A percentile compares a stretch with the other conserved stretches of the same genome.
Evolutionary conservation across 2,329 filamentous ascomycete genomes (phyloP).

Genomic region (Lachnellula occidentalis): DNA sequence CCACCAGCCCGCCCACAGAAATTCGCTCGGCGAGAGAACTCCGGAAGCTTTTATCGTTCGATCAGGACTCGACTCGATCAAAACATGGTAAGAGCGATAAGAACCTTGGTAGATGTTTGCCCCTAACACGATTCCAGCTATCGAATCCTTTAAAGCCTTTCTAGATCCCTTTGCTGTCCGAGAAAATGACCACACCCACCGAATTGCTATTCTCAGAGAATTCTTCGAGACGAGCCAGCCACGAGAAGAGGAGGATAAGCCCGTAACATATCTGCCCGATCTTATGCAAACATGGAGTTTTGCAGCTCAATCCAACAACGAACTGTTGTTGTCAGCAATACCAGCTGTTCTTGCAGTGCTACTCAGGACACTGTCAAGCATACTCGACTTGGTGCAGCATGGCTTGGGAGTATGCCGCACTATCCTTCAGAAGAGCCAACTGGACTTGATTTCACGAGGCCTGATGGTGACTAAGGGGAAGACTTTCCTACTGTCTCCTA

Average conservation of each 20-base stretch:
- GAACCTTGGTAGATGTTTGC: background rate
- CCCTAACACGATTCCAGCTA: conserved; percentile 38
- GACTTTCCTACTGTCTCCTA: conserved; percentile 83
- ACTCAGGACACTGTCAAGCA: conserved; percentile 68
- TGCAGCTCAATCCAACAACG: conserved; percentile 72
- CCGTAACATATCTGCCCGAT: conserved; percentile 64
- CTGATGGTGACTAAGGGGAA: conserved; percentile 76
- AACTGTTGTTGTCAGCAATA: conserved; percentile 73
- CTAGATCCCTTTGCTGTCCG: conserved; percentile 59
- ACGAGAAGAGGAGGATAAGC: conserved; percentile 45
- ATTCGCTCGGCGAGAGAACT: conserved; percentile 62
- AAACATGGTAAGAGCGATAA: conserved; percentile 50
- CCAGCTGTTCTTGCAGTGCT: conserved; percentile 77
- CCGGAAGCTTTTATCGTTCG: conserved; percentile 61
- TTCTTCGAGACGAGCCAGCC: conserved; percentile 58
- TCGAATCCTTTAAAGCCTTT: conserved; percentile 65
- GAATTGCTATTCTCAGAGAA: conserved; percentile 58
- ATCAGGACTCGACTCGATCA: conserved; percentile 62
- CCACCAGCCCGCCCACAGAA: conserved; percentile 45
- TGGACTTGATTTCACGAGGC: conserved; percentile 74
- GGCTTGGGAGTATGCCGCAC: conserved; percentile 77
- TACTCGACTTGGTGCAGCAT: conserved; percentile 68
- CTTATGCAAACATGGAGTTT: conserved; percentile 86
- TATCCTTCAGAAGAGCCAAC: conserved; percentile 72
- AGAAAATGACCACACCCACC: conserved; percentile 41